Conservation (phyloP, 2,329 filamentous ascomycete genomes). For the Fusarium siculi region DNA sequence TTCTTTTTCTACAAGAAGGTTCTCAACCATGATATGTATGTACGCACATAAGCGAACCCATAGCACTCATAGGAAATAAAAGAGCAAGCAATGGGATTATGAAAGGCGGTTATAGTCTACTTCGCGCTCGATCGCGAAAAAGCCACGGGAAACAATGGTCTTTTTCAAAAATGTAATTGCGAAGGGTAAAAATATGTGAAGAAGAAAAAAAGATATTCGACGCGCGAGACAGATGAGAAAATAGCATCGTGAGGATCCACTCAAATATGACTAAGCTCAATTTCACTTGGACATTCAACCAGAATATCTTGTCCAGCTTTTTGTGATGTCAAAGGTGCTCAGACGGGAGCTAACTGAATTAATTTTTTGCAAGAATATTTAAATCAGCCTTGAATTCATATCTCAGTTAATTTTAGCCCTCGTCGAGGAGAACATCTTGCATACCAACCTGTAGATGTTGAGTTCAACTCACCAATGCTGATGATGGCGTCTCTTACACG, state of each 20-base stretch:
- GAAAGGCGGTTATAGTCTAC: constrained; percentile 66
- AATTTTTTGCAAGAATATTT: background rate
- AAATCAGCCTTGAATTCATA: no score
- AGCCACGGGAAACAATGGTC: constrained; percentile 51
- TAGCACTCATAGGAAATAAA: constrained; percentile 56
- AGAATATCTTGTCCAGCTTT: background rate
- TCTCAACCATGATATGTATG: constrained; percentile 51
- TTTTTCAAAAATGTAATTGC: constrained; percentile 51
- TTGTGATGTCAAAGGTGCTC: background rate
- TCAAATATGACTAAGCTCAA: constrained; percentile 39
- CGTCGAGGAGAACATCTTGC: background rate
- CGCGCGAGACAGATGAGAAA: constrained; percentile 16
- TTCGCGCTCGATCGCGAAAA: constrained; percentile 61
- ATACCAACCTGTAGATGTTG: background rate
- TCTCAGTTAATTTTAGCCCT: no score
- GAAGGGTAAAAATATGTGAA: constrained; percentile 60
- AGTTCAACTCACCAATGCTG: background rate
- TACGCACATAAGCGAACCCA: constrained; percentile 73
- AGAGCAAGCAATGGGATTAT: constrained; percentile 67
- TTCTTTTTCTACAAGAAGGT: constrained; percentile 4
- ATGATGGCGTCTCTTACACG: background rate
- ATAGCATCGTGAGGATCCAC: constrained; percentile 24
- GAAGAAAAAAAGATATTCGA: constrained; percentile 42
- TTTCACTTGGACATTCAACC: background rate
- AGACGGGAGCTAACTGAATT: background rate